phyloP scores from a whole-genome alignment of 768 basidiomycete genomes.

The Pseudohyphozyma bogoriensis region DNA sequence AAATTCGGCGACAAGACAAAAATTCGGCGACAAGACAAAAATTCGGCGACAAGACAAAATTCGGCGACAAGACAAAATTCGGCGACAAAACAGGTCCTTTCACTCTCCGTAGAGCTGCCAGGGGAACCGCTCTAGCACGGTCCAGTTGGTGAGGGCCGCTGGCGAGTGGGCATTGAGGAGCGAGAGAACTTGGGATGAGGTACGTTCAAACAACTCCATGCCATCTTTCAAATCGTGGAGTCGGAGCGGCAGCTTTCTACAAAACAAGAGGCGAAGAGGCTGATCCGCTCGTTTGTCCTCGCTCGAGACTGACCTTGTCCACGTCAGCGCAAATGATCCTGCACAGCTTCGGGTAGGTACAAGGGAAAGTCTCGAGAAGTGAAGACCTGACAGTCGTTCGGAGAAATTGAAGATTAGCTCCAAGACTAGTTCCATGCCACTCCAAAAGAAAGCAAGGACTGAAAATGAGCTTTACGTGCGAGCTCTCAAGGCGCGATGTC shows the following conservation, averaged over 20 bases:
- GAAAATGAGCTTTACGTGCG: constrained; percentile 45
- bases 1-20: too few species aligned
- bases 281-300: constrained; percentile 1
- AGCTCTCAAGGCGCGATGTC: constrained; percentile 52
- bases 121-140: constrained; percentile 67
- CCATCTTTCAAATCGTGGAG: constrained; percentile 45
- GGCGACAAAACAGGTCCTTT: constrained; percentile 61
- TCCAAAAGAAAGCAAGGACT: not conserved
- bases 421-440: not conserved
- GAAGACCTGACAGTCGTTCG: constrained; percentile 40
- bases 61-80: too few species aligned
- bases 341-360: constrained; percentile 12
- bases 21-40: too few species aligned
- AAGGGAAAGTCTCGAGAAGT: constrained; percentile 8
- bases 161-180: constrained; percentile 77
- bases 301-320: too few species aligned
- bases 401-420: not conserved
- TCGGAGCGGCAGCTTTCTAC: too few species aligned
- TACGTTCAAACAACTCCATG: constrained; percentile 64
- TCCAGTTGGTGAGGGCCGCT: constrained; percentile 86
- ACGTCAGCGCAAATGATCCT: constrained; percentile 6
- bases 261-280: not conserved
- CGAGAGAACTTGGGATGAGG: constrained; percentile 75
- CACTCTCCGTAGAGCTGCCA: constrained; percentile 95
- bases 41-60: too few species aligned